These are phyloP conservation scores for Mesembryanthemum crystallinum DNA, from an alignment of 148 eudicot genomes.

Conservation along the genomic window DNA sequence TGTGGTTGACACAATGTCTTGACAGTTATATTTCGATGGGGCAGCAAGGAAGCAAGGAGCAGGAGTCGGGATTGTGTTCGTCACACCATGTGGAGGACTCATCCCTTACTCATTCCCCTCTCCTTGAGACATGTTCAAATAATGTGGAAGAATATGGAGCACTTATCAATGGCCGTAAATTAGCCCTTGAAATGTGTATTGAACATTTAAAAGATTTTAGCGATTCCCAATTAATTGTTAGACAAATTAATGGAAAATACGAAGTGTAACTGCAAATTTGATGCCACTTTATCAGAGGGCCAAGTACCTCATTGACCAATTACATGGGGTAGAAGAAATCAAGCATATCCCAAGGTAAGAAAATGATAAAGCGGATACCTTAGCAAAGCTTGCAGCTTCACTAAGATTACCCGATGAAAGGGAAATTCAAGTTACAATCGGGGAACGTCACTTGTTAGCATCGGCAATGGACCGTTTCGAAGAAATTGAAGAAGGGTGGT, in stretches of 20 bases:
- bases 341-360: constrained; percentile 4
- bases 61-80: constrained; percentile 1
- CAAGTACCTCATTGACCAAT: neutral
- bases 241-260: neutral
- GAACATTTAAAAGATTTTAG: neutral
- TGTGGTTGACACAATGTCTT: neutral
- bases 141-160: constrained; percentile 22
- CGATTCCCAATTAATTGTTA: constrained; percentile 12
- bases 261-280: constrained; percentile 9
- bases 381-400: constrained; percentile 14
- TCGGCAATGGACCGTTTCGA: neutral
- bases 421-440: neutral
- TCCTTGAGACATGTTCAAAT: constrained; percentile 9
- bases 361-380: constrained; percentile 1
- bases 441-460: neutral
- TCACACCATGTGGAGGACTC: neutral
- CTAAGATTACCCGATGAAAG: constrained; percentile 3
- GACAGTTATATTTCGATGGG: constrained; percentile 6
- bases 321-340: neutral
- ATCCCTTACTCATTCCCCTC: constrained; percentile 4
- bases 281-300: neutral
- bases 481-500: neutral
- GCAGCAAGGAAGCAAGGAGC: neutral
- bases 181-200: neutral
- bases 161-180: neutral